A percentile compares a stretch with the other conserved stretches of the same genome.
phyloP scores from a whole-genome alignment of 306 rosid genomes.

The Quercus ilex region DNA sequence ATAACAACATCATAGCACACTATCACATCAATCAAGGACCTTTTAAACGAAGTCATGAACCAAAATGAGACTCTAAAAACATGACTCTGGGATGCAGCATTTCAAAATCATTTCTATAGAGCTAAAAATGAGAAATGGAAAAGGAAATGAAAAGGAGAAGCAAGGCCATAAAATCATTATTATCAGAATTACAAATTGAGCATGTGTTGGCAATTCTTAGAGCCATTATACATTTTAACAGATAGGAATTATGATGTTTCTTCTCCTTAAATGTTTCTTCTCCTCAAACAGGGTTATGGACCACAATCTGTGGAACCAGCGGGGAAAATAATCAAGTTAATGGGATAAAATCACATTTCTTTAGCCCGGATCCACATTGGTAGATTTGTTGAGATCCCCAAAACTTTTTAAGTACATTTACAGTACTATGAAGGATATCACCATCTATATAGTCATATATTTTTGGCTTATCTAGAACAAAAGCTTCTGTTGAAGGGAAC shows the following conservation, averaged over 20 bases:
- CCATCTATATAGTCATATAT: neutral
- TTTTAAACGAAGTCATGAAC: neutral
- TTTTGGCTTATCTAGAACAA: too few relatives aligned
- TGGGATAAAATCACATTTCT: neutral
- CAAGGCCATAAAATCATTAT: neutral
- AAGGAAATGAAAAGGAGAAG: neutral
- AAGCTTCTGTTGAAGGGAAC: neutral
- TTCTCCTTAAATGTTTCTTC: neutral
- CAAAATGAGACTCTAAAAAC: constrained; percentile 6
- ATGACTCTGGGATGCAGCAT: neutral
- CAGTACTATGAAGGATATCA: neutral
- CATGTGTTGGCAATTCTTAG: neutral
- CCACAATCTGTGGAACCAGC: constrained; percentile 1
- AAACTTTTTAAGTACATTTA: neutral
- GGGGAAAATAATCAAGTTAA: neutral
- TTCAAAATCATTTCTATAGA: neutral
- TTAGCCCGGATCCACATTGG: neutral
- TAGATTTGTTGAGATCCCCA: constrained; percentile 5
- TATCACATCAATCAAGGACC: neutral
- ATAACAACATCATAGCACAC: neutral
- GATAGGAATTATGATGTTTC: neutral
- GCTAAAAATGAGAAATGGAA: neutral
- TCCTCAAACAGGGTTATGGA: neutral
- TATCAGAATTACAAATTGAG: neutral
- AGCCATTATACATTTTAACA: neutral